Evolutionary conservation across 345 rosid species (phyloP).

Genomic region (Barbarea vulgaris): DNA sequence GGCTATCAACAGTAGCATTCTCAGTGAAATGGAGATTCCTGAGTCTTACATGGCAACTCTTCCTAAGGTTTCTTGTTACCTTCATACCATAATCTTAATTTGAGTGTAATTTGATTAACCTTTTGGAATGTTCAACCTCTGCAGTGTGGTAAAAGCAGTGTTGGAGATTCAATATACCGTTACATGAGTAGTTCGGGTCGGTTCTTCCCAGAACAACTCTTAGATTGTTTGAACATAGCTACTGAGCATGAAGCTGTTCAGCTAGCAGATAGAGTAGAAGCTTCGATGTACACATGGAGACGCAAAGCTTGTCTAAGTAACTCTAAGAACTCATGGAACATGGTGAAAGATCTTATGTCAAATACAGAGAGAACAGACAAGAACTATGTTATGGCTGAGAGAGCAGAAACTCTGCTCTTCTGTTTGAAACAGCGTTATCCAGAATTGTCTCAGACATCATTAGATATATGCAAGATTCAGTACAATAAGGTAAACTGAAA

Average conservation of each 20-base stretch:
- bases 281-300: conserved; percentile 85
- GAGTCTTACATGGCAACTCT: conserved; percentile 76
- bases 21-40: conserved; percentile 90
- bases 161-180: conserved; percentile 86
- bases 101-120: not conserved
- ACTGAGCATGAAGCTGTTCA: conserved; percentile 86
- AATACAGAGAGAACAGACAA: conserved; percentile 66
- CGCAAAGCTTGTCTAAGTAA: conserved; percentile 64
- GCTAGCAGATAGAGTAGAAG: conserved; percentile 91
- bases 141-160: conserved; percentile 88
- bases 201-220: conserved; percentile 78
- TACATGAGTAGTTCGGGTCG: conserved; percentile 75
- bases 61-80: conserved; percentile 65
- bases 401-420: conserved; percentile 82
- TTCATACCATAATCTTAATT: not conserved
- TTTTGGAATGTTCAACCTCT: conserved; percentile 2
- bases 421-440: conserved; percentile 85
- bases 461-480: conserved; percentile 89
- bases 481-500: conserved; percentile 50
- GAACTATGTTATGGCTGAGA: conserved; percentile 84
- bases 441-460: conserved; percentile 76
- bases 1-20: conserved; percentile 84
- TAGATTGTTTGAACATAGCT: conserved; percentile 80
- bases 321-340: conserved; percentile 86
- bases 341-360: conserved; percentile 90